Conservation (phyloP, 1,139 yeast species). For the Suhomyces bokatorum region DNA sequence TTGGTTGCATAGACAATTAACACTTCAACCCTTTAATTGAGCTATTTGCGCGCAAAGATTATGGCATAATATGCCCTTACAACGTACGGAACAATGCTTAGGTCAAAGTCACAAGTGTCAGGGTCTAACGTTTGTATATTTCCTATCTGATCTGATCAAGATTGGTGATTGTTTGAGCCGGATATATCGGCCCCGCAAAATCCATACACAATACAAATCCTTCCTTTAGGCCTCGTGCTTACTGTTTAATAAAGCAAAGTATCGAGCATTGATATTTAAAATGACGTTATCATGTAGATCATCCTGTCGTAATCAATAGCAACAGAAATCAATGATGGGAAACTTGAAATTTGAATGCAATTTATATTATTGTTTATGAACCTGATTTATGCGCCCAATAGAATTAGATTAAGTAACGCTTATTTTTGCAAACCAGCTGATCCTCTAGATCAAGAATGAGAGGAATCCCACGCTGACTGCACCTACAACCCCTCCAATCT, state of each 20-base stretch:
- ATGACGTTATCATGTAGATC: too few relatives aligned
- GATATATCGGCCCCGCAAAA: not conserved
- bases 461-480: conserved; percentile 25
- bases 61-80: too few relatives aligned
- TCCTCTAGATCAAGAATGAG: conserved; percentile 20
- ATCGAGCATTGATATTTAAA: too few relatives aligned
- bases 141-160: not conserved
- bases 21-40: too few relatives aligned
- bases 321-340: not conserved
- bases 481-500: conserved; percentile 17
- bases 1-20: not conserved
- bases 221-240: too few relatives aligned
- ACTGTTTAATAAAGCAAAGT: too few relatives aligned
- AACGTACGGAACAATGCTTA: too few relatives aligned
- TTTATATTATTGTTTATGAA: not conserved
- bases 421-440: not conserved
- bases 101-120: too few relatives aligned
- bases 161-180: not conserved
- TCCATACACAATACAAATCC: too few relatives aligned
- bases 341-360: not conserved
- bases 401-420: not conserved
- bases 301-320: too few relatives aligned
- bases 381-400: not conserved
- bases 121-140: too few relatives aligned
- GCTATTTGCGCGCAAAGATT: too few relatives aligned